Base-by-base conservation (phyloP, 345 rosid genomes). In the Boechera divaricarpa region DNA sequence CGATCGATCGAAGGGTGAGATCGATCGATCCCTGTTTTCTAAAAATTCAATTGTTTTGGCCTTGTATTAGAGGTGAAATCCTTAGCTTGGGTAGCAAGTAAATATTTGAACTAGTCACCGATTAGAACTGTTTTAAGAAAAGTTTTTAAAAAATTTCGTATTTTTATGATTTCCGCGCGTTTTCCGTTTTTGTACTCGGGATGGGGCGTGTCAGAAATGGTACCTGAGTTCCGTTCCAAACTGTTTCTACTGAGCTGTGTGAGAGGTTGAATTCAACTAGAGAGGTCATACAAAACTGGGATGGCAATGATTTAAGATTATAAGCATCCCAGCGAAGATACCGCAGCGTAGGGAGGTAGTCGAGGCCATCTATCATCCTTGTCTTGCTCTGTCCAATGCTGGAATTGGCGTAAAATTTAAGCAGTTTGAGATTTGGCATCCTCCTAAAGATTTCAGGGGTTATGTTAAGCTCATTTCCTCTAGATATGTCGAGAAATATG, bases 391-490 rank as follows among this genome's bases (percentile, higher is more conserved):
- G 69, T 72, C 5, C 51, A 33, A 6, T 10, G 8, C 24, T 72
- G 24, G 77, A 47, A 64, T 77, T 63, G 24, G 59, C 28, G 4
- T 47, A 55, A 26, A 72, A 21, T 0, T 58, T 31, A 4, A 77
- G 77, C 54, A 77, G 47, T 53, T 77, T 77, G 73, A 72, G 81
- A 39, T 77, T 65, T 57, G 55, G 67, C 68, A 58, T 72, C 58
- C 13, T 77, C 73, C 73, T 31, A 47, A 77, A 77, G 31, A 72
- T 36, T 32, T 21, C 47, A 56, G 68, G 48, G 21, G 47, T 4
- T 47, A 77, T 38, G 28, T 35, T 55, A 18, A 77, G 67, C 72
- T 64, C 72, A 36, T 66, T 48, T 56, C 47, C 67, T 55, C 56
- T 11, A 16, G 59, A 49, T 44, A 70, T 70, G 67, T 77, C 53